Evolutionary conservation across 2,329 filamentous ascomycete species (phyloP).

Genomic region (Paecilomyces sp.): DNA sequence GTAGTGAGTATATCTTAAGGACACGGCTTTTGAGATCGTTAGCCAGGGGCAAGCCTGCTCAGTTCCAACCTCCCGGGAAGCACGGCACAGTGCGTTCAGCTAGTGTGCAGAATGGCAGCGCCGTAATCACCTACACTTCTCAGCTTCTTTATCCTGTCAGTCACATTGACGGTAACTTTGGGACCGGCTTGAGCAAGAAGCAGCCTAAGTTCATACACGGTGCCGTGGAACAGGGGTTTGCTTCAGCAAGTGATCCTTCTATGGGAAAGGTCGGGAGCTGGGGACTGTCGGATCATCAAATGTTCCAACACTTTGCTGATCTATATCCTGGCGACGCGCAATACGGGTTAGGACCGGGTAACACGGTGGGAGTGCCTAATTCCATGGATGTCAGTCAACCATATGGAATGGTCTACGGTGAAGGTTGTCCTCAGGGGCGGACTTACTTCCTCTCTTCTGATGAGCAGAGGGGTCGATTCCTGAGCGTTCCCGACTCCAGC

Average conservation of each 20-base stretch:
- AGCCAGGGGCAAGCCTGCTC: constrained; percentile 66
- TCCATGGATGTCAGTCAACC: constrained; percentile 84
- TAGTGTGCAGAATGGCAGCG: constrained; percentile 59
- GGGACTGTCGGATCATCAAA: constrained; percentile 69
- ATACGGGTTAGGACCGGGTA: constrained; percentile 72
- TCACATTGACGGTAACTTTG: constrained; percentile 71
- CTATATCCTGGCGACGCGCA: constrained; percentile 64
- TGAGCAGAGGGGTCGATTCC: constrained; percentile 69
- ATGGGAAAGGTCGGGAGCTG: constrained; percentile 69
- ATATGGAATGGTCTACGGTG: constrained; percentile 76
- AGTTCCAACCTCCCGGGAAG: constrained; percentile 45
- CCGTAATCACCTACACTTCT: constrained; percentile 79
- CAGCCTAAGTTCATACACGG: constrained; percentile 77
- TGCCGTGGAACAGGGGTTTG: constrained; percentile 67
- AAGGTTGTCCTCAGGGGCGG: constrained; percentile 77
- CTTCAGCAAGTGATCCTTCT: constrained; percentile 74
- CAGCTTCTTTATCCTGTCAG: constrained; percentile 73
- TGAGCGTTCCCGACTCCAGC: constrained; percentile 55
- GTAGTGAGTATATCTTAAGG: constrained; percentile 87
- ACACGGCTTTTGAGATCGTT: constrained; percentile 78
- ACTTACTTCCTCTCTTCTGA: constrained; percentile 68
- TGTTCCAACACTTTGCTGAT: constrained; percentile 71
- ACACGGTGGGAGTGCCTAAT: constrained; percentile 69
- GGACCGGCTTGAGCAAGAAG: constrained; percentile 59
- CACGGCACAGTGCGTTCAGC: constrained; percentile 47